phyloP scores from a whole-genome alignment of 2,329 filamentous ascomycete species.

The Coniochaeta sp. region DNA sequence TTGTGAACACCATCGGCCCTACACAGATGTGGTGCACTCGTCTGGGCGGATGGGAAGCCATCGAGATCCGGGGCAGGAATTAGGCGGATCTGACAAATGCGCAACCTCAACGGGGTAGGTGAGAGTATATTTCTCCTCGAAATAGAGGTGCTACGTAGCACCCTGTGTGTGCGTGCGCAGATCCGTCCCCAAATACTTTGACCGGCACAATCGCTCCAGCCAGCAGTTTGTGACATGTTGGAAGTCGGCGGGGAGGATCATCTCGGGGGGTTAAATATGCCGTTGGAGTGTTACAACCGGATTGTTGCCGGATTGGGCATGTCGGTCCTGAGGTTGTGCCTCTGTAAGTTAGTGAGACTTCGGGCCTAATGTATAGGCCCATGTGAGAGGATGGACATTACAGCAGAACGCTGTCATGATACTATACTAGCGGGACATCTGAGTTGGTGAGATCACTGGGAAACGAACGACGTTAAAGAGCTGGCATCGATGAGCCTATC shows the following conservation, averaged over 20 bases:
- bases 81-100: conserved; percentile 1
- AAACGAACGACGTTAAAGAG: too few relatives aligned
- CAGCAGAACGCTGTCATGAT: too few relatives aligned
- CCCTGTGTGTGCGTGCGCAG: not conserved
- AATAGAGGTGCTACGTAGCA: not conserved
- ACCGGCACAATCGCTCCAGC: not conserved
- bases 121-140: not conserved
- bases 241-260: not conserved
- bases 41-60: not conserved
- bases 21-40: not conserved
- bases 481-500: not conserved
- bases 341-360: too few relatives aligned
- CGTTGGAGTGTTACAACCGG: conserved; percentile 4
- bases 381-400: too few relatives aligned
- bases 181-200: not conserved
- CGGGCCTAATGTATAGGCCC: too few relatives aligned
- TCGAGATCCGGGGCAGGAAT: not conserved
- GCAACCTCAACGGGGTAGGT: not conserved
- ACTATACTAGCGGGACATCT: too few relatives aligned
- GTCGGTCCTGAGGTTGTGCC: not conserved
- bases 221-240: not conserved
- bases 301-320: conserved; percentile 2
- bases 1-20: not conserved
- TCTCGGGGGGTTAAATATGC: conserved; percentile 2
- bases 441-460: too few relatives aligned